A percentile compares a stretch with the other conserved stretches of the same genome.
phyloP scores from a whole-genome alignment of 139 green algal genomes.

The Astrephomene gubernaculifera region DNA sequence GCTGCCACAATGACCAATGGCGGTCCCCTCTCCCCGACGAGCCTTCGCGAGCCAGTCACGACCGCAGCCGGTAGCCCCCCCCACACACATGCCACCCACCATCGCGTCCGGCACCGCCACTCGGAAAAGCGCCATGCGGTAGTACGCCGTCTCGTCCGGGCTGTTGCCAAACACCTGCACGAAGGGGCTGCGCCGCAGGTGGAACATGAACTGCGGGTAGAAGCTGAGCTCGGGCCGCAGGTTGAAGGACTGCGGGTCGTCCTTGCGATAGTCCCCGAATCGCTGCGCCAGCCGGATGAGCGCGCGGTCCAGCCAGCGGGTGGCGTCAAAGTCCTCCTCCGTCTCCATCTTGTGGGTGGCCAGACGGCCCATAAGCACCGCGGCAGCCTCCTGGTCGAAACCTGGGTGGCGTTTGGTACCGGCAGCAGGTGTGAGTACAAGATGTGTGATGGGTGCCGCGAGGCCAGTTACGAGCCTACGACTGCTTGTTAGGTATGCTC shows the following conservation, averaged over 20 bases:
- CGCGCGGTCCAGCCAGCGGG: constrained; percentile 91
- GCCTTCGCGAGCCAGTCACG: too few species aligned
- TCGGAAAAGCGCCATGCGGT: constrained; percentile 88
- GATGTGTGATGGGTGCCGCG: too few species aligned
- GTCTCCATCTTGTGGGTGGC: constrained; percentile 90
- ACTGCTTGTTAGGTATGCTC: too few species aligned
- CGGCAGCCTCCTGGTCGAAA: constrained; percentile 97
- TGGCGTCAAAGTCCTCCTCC: constrained; percentile 98
- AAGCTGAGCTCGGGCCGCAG: constrained; percentile 89
- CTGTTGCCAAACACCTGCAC: constrained; percentile 97
- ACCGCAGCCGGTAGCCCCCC: too few species aligned
- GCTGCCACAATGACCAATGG: too few species aligned
- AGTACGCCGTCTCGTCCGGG: constrained; percentile 97
- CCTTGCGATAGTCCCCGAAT: constrained; percentile 77
- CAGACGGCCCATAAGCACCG: constrained; percentile 89
- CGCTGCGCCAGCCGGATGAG: constrained; percentile 81
- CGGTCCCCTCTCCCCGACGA: too few species aligned
- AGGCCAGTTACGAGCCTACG: too few species aligned
- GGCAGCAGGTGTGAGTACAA: too few species aligned
- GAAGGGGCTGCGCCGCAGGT: constrained; percentile 95
- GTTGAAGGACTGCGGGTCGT: constrained; percentile 94
- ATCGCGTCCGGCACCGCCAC: constrained; percentile 89
- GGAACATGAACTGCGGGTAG: constrained; percentile 99
- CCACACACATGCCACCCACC: too few species aligned
- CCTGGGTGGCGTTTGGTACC: too few species aligned